phyloP scores from a whole-genome alignment of 306 rosid genomes.

The Fagus sylvatica region DNA sequence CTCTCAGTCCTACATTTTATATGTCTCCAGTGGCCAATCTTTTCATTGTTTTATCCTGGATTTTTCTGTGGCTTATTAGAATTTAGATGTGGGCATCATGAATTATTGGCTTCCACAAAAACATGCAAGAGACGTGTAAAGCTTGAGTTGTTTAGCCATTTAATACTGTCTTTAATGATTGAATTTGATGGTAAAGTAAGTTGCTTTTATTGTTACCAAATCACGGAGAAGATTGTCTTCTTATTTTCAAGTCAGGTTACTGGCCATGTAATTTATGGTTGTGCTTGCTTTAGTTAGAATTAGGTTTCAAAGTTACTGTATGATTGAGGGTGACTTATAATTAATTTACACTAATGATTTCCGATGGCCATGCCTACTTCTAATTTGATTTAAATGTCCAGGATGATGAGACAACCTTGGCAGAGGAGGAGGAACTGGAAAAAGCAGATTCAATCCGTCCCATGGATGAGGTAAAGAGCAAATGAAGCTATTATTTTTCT shows the following conservation, averaged over 20 bases:
- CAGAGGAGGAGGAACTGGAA: slow-evolving; percentile 91
- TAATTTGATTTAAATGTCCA: slow-evolving; percentile 40
- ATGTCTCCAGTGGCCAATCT: neutral
- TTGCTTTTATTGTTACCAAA: neutral
- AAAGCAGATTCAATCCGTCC: slow-evolving; percentile 61
- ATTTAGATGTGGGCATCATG: neutral
- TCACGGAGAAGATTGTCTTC: neutral
- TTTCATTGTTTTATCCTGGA: neutral
- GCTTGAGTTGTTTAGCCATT: neutral
- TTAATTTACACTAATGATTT: neutral
- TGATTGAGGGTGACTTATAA: neutral
- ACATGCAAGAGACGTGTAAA: neutral
- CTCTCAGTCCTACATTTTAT: neutral
- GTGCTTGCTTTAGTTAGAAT: neutral
- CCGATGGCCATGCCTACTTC: slow-evolving; percentile 14
- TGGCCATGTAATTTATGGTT: neutral
- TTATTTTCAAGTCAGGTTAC: neutral
- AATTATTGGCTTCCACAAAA: neutral
- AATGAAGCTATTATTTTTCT: slow-evolving; percentile 14
- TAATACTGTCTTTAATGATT: neutral
- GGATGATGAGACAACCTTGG: slow-evolving; percentile 96
- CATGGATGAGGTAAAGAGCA: slow-evolving; percentile 72
- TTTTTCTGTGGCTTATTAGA: neutral
- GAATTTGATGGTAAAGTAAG: neutral
- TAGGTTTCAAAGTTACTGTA: neutral